Evolutionary conservation across 345 rosid species (phyloP).

Genomic region (Gossypium herbaceum): DNA sequence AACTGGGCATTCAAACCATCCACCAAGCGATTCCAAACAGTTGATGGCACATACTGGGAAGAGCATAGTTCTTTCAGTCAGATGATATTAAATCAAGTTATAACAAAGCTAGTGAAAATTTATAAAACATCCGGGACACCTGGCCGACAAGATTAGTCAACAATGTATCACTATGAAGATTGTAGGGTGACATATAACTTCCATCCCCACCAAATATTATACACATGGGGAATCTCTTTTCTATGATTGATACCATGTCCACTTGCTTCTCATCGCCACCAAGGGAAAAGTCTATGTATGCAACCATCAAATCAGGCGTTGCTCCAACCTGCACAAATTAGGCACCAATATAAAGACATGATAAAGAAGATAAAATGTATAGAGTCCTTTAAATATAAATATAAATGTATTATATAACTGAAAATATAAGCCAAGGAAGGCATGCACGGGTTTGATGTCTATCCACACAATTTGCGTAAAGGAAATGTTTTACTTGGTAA

Average conservation of each 20-base stretch:
- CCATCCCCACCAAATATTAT: conserved; percentile 95
- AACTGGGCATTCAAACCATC: conserved; percentile 92
- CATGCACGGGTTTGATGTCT: neutral
- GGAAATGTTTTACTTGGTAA: neutral
- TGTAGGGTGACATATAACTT: conserved; percentile 95
- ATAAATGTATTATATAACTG: neutral
- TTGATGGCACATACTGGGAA: conserved; percentile 75
- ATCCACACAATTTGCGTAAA: neutral
- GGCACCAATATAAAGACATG: conserved; percentile 11
- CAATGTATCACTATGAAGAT: conserved; percentile 68
- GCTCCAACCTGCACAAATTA: conserved; percentile 75
- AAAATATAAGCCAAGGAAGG: neutral
- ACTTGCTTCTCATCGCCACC: conserved; percentile 97
- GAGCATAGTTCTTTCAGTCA: conserved; percentile 9
- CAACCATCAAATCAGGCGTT: conserved; percentile 91
- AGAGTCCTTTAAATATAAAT: neutral
- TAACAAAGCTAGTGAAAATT: neutral
- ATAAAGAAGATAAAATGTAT: neutral
- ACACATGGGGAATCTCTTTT: conserved; percentile 95
- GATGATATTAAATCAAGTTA: conserved; percentile 8
- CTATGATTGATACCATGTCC: conserved; percentile 83
- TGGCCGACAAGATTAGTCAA: conserved; percentile 90
- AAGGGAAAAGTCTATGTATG: conserved; percentile 88
- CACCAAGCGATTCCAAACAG: conserved; percentile 90
- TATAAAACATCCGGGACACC: conserved; percentile 38